Conservation (phyloP, 2,329 filamentous ascomycete genomes). For the Penicillium palitans region DNA sequence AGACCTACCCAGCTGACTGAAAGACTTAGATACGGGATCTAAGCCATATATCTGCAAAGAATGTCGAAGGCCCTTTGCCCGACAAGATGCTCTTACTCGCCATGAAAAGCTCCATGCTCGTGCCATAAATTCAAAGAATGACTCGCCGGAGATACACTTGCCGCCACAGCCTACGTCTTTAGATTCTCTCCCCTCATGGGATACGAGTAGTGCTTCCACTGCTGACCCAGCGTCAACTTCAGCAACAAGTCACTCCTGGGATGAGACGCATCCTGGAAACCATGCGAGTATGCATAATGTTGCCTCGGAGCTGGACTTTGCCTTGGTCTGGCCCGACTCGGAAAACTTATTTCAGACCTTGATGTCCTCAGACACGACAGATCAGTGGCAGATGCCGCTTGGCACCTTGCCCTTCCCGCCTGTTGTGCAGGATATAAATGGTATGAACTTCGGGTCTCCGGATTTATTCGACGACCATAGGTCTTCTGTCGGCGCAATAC, state of each 20-base stretch:
- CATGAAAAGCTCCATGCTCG: conserved; percentile 47
- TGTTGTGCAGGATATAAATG: conserved; percentile 31
- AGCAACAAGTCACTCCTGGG: conserved; percentile 28
- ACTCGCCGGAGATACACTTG: conserved; percentile 12
- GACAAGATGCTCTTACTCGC: conserved; percentile 48
- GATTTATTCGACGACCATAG: conserved; percentile 41
- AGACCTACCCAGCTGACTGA: conserved; percentile 22
- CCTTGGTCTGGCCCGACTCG: conserved; percentile 49
- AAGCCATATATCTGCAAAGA: conserved; percentile 46
- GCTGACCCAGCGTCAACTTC: conserved; percentile 18
- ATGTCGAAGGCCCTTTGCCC: conserved; percentile 44
- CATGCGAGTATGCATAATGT: conserved; percentile 27
- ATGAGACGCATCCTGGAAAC: conserved; percentile 19
- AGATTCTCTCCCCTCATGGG: conserved; percentile 28
- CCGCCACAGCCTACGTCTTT: conserved; percentile 20
- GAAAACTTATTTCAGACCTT: conserved; percentile 48
- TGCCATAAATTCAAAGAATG: conserved; percentile 25
- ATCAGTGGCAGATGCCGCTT: conserved; percentile 47
- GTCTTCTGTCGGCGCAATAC: conserved; percentile 41
- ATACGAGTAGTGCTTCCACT: conserved; percentile 25
- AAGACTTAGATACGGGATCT: conserved; percentile 40
- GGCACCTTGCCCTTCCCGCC: conserved; percentile 44
- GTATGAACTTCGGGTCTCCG: conserved; percentile 37
- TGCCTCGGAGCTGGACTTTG: conserved; percentile 40
- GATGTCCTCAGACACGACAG: conserved; percentile 42